Percentiles rank a stretch among this genome's conserved stretches.
Conservation (phyloP, 169 alveolate genomes). For the Blepharisma undulans region DNA sequence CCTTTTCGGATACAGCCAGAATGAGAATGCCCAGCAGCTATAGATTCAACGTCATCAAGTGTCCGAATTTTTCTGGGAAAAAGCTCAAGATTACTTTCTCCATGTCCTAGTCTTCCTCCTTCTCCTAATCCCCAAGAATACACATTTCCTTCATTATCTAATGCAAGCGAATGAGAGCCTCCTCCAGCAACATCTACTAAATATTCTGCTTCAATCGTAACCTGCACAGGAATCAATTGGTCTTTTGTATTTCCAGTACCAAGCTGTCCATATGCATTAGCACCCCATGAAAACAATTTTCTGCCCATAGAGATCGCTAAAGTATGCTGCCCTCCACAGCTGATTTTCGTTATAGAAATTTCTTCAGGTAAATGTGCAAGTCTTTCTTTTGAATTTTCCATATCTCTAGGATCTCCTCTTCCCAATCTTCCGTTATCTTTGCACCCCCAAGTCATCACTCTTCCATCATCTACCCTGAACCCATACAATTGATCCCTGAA, state of each 20-base stretch:
- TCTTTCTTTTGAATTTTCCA: not conserved
- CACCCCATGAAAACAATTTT: constrained; percentile 69
- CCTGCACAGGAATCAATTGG: not conserved
- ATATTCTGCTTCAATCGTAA: constrained; percentile 26
- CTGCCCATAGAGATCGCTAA: constrained; percentile 66
- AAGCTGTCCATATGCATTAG: constrained; percentile 70
- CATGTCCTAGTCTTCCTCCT: constrained; percentile 49
- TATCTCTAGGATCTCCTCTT: not conserved
- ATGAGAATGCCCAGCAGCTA: constrained; percentile 65
- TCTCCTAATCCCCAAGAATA: constrained; percentile 79
- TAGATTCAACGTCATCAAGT: constrained; percentile 15
- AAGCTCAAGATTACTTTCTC: constrained; percentile 12
- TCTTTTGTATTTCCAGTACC: constrained; percentile 59
- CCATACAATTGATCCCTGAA: constrained; percentile 28
- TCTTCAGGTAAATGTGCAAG: not conserved
- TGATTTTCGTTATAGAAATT: constrained; percentile 46
- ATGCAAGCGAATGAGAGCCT: constrained; percentile 66
- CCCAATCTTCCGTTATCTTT: constrained; percentile 32
- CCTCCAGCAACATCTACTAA: constrained; percentile 75
- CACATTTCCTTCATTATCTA: constrained; percentile 63
- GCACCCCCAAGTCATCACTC: constrained; percentile 42
- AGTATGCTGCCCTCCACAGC: constrained; percentile 76
- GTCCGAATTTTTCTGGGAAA: not conserved
- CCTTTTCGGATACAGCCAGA: constrained; percentile 53
- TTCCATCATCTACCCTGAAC: constrained; percentile 13